A percentile compares a stretch with the other conserved stretches of the same genome.
These are phyloP conservation scores for Clitoria ternatea DNA, from an alignment of 306 rosid species.

Conservation along the genomic window DNA sequence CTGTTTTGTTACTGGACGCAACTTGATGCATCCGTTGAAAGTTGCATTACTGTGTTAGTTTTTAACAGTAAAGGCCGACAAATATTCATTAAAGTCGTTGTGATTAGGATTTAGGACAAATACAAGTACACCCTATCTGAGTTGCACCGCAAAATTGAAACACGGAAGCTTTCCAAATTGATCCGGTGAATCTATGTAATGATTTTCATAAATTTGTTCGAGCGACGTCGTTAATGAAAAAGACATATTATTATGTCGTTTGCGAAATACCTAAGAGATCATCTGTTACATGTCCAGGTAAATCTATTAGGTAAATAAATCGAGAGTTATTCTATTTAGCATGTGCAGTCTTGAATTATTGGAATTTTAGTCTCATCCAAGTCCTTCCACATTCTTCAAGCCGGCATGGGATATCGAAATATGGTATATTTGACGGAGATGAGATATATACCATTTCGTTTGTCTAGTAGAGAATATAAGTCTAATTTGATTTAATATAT, in stretches of 20 bases:
- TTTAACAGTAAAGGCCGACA: conserved; percentile 31
- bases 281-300: background rate
- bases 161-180: conserved; percentile 17
- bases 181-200: conserved; percentile 29
- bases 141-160: conserved; percentile 21
- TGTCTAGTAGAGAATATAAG: too few species aligned
- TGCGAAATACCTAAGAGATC: background rate
- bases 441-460: too few species aligned
- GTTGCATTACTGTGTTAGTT: background rate
- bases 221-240: background rate
- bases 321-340: too few species aligned
- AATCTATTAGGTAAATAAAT: too few species aligned
- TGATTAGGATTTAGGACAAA: conserved; percentile 3
- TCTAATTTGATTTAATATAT: too few species aligned
- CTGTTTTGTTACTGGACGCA: background rate
- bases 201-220: conserved; percentile 17
- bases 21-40: conserved; percentile 37
- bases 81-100: conserved; percentile 13
- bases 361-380: too few species aligned
- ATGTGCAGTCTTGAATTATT: too few species aligned
- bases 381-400: too few species aligned
- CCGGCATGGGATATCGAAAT: too few species aligned
- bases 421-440: too few species aligned
- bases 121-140: background rate
- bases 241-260: conserved; percentile 7